Conservation (phyloP, 306 rosid species). For the Delonix regia region DNA sequence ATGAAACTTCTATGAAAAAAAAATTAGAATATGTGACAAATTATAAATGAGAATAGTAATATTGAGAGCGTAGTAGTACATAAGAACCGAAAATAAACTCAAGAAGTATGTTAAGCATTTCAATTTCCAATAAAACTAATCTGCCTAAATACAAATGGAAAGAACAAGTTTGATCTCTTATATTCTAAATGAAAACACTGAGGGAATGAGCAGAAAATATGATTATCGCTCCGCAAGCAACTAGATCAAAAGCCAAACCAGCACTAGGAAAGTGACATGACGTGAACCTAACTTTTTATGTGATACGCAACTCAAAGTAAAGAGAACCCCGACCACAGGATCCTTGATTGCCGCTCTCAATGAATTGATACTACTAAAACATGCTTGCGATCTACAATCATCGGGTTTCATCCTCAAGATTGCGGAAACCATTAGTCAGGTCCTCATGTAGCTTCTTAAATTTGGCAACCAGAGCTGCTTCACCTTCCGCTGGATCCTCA, state of each 20-base stretch:
- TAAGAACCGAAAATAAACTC: background rate
- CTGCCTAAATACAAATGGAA: constrained; percentile 47
- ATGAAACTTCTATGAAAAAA: background rate
- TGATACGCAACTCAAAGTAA: constrained; percentile 18
- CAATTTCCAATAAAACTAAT: constrained; percentile 44
- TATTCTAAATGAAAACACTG: constrained; percentile 41
- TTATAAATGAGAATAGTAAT: background rate
- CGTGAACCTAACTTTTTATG: constrained; percentile 36
- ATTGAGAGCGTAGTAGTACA: background rate
- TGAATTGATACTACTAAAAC: constrained; percentile 23
- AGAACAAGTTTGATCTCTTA: constrained; percentile 49
- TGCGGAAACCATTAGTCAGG: constrained; percentile 90
- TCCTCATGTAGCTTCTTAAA: constrained; percentile 87
- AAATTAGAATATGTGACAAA: background rate
- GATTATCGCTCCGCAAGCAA: constrained; percentile 47
- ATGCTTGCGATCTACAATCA: constrained; percentile 44
- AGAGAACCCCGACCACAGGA: constrained; percentile 29
- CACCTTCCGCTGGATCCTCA: constrained; percentile 99
- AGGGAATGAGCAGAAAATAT: constrained; percentile 37
- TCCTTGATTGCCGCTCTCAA: constrained; percentile 39
- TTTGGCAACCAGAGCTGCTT: constrained; percentile 71
- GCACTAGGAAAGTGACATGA: constrained; percentile 43
- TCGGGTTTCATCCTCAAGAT: constrained; percentile 96
- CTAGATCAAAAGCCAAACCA: constrained; percentile 46
- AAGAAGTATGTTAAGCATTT: constrained; percentile 33